These are phyloP conservation scores for Haberlea rhodopensis DNA, from an alignment of 257 asterid species.

Conservation along the genomic window DNA sequence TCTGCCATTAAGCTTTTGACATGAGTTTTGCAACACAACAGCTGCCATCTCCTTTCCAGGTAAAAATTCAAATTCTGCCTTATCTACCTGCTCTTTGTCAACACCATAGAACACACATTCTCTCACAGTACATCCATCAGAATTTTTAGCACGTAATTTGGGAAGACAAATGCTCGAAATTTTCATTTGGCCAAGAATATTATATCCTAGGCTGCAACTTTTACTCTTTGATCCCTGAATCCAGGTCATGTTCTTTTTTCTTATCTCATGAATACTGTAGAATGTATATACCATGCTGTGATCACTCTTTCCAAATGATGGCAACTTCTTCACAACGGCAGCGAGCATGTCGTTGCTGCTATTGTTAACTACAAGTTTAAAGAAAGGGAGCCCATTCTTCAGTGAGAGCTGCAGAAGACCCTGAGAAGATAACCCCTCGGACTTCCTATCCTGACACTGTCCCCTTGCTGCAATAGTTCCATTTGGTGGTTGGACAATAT, in stretches of 20 bases:
- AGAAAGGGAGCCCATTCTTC: conserved; percentile 74
- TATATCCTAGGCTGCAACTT: conserved; percentile 57
- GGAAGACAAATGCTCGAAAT: conserved; percentile 39
- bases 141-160: conserved; percentile 21
- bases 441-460: conserved; percentile 40
- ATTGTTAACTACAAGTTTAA: conserved; percentile 66
- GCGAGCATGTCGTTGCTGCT: conserved; percentile 64
- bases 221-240: conserved; percentile 73
- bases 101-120: conserved; percentile 68
- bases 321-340: conserved; percentile 62
- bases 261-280: conserved; percentile 73
- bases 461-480: conserved; percentile 31
- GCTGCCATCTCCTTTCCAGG: conserved; percentile 74
- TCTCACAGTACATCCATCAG: conserved; percentile 32
- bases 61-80: conserved; percentile 40
- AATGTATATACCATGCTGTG: conserved; percentile 60
- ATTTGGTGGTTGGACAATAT: conserved; percentile 28
- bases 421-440: conserved; percentile 38
- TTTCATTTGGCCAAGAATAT: conserved; percentile 70
- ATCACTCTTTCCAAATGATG: conserved; percentile 50
- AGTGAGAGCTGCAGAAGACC: conserved; percentile 77
- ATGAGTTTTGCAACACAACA: conserved; percentile 42
- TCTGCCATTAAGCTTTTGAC: conserved; percentile 24
- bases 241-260: conserved; percentile 74
- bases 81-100: conserved; percentile 42